Conservation (phyloP, 106 monocot genomes). For the Dactylorhiza incarnata region DNA sequence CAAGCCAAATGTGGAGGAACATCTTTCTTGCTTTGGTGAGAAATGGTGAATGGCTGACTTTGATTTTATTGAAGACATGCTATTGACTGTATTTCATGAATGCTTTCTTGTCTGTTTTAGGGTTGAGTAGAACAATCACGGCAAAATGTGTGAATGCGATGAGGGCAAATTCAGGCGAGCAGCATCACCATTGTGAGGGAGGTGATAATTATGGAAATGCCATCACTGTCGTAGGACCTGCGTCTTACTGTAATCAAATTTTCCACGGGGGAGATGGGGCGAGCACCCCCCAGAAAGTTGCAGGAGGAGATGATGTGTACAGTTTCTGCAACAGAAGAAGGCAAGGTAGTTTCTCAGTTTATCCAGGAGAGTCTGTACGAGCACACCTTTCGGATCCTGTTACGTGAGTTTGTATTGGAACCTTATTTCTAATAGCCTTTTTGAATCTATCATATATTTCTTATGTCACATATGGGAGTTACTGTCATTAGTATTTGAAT, state of each 20-base stretch:
- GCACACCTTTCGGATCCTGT: conserved; percentile 62
- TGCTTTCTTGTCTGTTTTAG: conserved; percentile 13
- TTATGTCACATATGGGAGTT: neutral
- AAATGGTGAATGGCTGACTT: neutral
- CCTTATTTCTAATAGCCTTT: neutral
- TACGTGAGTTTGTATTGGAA: conserved; percentile 46
- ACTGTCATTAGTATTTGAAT: neutral
- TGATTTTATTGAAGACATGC: neutral
- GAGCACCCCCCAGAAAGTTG: conserved; percentile 19
- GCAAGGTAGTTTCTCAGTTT: conserved; percentile 11
- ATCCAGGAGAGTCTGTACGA: conserved; percentile 48
- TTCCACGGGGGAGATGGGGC: conserved; percentile 25
- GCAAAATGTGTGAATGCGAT: conserved; percentile 15
- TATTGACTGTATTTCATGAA: neutral
- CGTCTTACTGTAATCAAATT: conserved; percentile 17
- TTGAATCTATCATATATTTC: neutral
- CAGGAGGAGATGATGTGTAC: conserved; percentile 39
- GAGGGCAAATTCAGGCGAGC: conserved; percentile 10
- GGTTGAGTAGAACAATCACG: conserved; percentile 19
- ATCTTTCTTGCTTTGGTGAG: conserved; percentile 34
- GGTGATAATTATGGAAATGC: conserved; percentile 24
- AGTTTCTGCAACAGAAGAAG: conserved; percentile 27
- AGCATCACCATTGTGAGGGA: conserved; percentile 16
- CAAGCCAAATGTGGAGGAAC: conserved; percentile 12
- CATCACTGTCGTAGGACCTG: conserved; percentile 28